These are phyloP conservation scores for Sclerotinia sclerotiorum DNA, from an alignment of 2,329 filamentous ascomycete species.

Conservation along the genomic window DNA sequence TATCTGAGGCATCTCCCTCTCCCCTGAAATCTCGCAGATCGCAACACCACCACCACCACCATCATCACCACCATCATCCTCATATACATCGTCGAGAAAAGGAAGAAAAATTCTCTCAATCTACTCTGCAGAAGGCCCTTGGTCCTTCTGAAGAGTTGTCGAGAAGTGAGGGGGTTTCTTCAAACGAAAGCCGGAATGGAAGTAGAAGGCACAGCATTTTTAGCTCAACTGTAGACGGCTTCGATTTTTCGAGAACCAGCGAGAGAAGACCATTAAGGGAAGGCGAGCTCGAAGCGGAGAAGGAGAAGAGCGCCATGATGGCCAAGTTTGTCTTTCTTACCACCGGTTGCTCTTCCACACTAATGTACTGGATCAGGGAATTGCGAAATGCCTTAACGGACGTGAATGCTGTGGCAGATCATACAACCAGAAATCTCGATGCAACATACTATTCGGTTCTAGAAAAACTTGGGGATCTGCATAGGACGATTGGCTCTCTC, in stretches of 20 bases:
- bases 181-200: conserved; percentile 46
- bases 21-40: conserved; percentile 42
- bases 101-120: conserved; percentile 38
- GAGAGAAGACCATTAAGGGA: conserved; percentile 41
- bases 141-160: conserved; percentile 25
- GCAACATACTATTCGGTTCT: conserved; percentile 72
- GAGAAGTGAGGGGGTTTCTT: conserved; percentile 46
- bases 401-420: conserved; percentile 60
- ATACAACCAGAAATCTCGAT: conserved; percentile 66
- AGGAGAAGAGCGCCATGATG: conserved; percentile 43
- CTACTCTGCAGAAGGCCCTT: conserved; percentile 29
- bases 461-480: conserved; percentile 64
- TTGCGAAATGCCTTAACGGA: conserved; percentile 53
- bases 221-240: conserved; percentile 31
- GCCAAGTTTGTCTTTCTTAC: conserved; percentile 44
- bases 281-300: conserved; percentile 46
- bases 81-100: conserved; percentile 41
- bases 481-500: conserved; percentile 62
- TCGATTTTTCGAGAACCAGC: conserved; percentile 19
- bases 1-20: conserved; percentile 30
- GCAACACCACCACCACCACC: conserved; percentile 33
- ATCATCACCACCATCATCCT: conserved; percentile 27
- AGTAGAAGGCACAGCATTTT: conserved; percentile 49
- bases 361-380: conserved; percentile 44
- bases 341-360: conserved; percentile 10